phyloP scores from a whole-genome alignment of 2,329 filamentous ascomycete species.

The Phoma sp. region DNA sequence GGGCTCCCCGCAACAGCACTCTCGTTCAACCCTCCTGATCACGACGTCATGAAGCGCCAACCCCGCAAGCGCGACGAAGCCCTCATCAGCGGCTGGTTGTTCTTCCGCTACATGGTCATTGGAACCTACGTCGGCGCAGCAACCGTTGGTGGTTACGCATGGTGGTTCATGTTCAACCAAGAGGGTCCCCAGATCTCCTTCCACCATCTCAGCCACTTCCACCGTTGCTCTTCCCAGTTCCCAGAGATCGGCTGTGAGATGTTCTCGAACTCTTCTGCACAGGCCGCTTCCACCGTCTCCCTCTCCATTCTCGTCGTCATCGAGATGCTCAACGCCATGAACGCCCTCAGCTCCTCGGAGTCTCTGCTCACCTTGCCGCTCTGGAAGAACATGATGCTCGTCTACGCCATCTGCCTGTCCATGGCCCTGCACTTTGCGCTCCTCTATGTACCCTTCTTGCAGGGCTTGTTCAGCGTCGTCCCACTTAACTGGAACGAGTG shows the following conservation, averaged over 20 bases:
- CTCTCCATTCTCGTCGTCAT: conserved; percentile 93
- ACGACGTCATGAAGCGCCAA: conserved; percentile 94
- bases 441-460: conserved; percentile 88
- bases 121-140: conserved; percentile 93
- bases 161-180: conserved; percentile 98
- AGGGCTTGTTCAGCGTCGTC: conserved; percentile 87
- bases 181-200: conserved; percentile 91
- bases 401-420: conserved; percentile 89
- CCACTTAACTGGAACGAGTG: conserved; percentile 87
- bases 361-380: conserved; percentile 89
- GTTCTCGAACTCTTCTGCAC: conserved; percentile 84
- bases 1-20: conserved; percentile 94
- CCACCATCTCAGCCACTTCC: conserved; percentile 89
- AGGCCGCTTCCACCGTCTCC: conserved; percentile 90
- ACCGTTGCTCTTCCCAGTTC: conserved; percentile 85
- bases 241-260: conserved; percentile 90
- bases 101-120: conserved; percentile 96
- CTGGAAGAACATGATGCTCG: conserved; percentile 99
- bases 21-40: conserved; percentile 97
- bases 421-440: conserved; percentile 96
- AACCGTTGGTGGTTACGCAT: conserved; percentile 97
- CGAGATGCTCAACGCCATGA: conserved; percentile 99
- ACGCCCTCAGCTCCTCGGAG: conserved; percentile 93
- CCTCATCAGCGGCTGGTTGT: conserved; percentile 93
- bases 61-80: conserved; percentile 92